These are phyloP conservation scores for Ophiorrhiza pumila DNA, from an alignment of 257 asterid species.

Conservation along the genomic window DNA sequence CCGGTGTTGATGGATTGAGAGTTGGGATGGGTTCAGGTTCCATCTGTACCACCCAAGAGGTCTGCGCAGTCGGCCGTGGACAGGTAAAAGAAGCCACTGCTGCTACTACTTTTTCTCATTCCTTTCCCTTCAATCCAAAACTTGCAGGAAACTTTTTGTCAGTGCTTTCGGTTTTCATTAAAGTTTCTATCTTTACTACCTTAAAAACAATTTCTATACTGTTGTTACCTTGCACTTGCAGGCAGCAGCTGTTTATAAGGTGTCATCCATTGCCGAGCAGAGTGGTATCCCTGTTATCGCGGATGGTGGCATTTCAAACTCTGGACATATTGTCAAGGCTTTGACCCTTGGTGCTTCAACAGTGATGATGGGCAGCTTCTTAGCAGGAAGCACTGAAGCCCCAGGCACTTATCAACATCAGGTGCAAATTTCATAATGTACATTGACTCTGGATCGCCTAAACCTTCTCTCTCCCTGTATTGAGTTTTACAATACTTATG, in stretches of 20 bases:
- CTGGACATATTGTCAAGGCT: slow-evolving; percentile 96
- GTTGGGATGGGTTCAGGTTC: slow-evolving; percentile 99
- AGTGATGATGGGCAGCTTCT: slow-evolving; percentile 84
- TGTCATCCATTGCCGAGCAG: slow-evolving; percentile 70
- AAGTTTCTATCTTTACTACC: neutral
- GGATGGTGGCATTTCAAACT: slow-evolving; percentile 92
- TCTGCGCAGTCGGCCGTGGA: slow-evolving; percentile 92
- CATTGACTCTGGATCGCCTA: neutral
- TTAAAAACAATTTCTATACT: too few species aligned
- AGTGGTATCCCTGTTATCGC: slow-evolving; percentile 80
- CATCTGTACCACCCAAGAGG: slow-evolving; percentile 92
- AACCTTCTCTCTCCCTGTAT: neutral
- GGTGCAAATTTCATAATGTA: slow-evolving; percentile 35
- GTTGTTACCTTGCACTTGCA: too few species aligned
- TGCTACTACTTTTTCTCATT: neutral
- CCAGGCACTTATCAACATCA: slow-evolving; percentile 67
- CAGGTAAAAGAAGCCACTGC: too few species aligned
- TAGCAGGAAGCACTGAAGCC: slow-evolving; percentile 91
- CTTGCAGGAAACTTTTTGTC: too few species aligned
- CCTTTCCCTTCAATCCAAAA: neutral
- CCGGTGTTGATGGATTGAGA: slow-evolving; percentile 85
- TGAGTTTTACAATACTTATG: neutral
- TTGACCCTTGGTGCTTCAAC: slow-evolving; percentile 91
- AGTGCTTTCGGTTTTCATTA: neutral
- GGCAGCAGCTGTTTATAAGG: slow-evolving; percentile 93